phyloP scores from a whole-genome alignment of 768 basidiomycete genomes.

The Podaxis carcinomalis region DNA sequence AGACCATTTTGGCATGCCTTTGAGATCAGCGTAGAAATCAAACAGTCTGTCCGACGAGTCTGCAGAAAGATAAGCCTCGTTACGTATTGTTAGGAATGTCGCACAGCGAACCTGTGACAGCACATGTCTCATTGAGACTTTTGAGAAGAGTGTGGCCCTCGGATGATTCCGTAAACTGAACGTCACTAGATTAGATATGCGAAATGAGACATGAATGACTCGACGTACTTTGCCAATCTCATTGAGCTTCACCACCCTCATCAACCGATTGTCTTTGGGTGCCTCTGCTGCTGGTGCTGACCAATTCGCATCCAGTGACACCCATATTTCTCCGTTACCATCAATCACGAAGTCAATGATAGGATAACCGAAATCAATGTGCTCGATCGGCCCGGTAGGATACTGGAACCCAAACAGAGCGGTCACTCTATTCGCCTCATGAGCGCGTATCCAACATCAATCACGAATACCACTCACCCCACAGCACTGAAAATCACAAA shows the following conservation, averaged over 20 bases:
- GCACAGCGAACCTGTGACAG: not conserved
- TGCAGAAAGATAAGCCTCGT: not conserved
- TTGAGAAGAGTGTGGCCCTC: not conserved
- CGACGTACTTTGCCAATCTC: not conserved
- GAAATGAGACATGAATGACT: not conserved
- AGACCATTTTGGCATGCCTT: constrained; percentile 10
- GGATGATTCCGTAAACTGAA: not conserved
- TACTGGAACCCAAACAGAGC: constrained; percentile 54
- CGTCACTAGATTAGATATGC: not conserved
- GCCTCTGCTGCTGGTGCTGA: not conserved
- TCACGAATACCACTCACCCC: constrained; percentile 47
- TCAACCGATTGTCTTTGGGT: not conserved
- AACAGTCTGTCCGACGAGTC: not conserved
- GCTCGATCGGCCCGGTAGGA: constrained; percentile 22
- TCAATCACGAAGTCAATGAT: constrained; percentile 49
- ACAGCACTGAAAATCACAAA: constrained; percentile 64
- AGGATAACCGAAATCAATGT: constrained; percentile 52
- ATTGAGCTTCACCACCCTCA: not conserved
- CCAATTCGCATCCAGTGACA: constrained; percentile 3
- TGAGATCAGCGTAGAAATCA: constrained; percentile 8
- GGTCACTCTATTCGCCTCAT: constrained; percentile 45
- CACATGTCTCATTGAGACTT: not conserved
- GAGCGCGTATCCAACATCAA: not conserved
- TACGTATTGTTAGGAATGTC: not conserved
- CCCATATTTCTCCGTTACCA: not conserved